Percentiles rank a stretch among this genome's conserved stretches.
Conservation (phyloP, 2,329 filamentous ascomycete genomes). For the Aspergillus flavus region DNA sequence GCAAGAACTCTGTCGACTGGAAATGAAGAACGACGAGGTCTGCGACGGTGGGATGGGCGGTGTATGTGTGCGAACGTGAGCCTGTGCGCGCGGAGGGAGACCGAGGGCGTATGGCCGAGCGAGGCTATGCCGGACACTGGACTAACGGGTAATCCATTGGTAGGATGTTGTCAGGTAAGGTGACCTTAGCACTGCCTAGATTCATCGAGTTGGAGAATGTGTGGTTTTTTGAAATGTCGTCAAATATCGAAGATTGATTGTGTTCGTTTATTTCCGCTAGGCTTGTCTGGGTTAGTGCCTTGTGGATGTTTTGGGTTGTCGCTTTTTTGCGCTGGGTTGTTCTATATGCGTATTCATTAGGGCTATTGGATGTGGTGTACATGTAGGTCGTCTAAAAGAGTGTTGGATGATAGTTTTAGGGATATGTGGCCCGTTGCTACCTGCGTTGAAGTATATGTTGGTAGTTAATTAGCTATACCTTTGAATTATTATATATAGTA, state of each 20-base stretch:
- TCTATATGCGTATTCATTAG: not conserved
- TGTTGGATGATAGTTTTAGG: not conserved
- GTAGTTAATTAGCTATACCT: not conserved
- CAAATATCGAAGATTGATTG: too few relatives aligned
- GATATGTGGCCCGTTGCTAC: not conserved
- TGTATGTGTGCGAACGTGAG: not conserved
- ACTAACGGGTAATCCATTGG: not conserved
- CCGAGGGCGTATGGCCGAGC: not conserved
- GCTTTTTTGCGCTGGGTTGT: not conserved
- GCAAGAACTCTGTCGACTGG: not conserved
- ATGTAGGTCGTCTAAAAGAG: not conserved
- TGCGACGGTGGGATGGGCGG: too few relatives aligned
- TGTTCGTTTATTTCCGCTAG: not conserved
- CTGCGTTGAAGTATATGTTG: not conserved
- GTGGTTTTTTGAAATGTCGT: not conserved
- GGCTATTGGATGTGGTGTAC: not conserved
- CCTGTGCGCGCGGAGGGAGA: not conserved
- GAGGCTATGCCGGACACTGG: not conserved
- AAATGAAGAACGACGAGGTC: not conserved
- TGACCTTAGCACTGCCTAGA: too few relatives aligned
- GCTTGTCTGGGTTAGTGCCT: not conserved
- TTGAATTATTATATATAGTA: not conserved
- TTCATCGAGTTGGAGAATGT: not conserved
- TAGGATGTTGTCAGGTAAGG: not conserved
- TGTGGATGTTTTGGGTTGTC: not conserved